Conservation (phyloP, 75 land plant genomes). For the Pinus taeda region DNA sequence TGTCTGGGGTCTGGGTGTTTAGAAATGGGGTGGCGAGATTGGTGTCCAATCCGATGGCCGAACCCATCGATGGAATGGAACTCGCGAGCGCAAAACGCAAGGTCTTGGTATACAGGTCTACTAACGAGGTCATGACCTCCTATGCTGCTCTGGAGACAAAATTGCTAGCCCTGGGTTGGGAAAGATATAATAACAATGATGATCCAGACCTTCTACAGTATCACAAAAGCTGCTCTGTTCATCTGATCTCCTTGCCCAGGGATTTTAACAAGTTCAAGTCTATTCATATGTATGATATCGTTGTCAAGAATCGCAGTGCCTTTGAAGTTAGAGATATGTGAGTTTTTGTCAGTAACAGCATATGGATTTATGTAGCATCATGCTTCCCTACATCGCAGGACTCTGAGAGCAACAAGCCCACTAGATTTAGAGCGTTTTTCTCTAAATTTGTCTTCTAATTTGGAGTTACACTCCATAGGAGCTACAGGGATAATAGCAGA, state of each 20-base stretch:
- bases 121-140: slow-evolving; percentile 45
- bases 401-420: too few relatives aligned
- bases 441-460: too few relatives aligned
- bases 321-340: slow-evolving; percentile 68
- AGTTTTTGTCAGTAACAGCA: too few relatives aligned
- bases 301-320: slow-evolving; percentile 58
- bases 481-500: too few relatives aligned
- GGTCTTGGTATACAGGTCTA: slow-evolving; percentile 57
- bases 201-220: slow-evolving; percentile 60
- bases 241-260: slow-evolving; percentile 75
- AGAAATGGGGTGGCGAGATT: slow-evolving; percentile 51
- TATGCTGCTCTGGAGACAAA: slow-evolving; percentile 45
- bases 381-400: too few relatives aligned
- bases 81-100: slow-evolving; percentile 20
- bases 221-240: slow-evolving; percentile 49
- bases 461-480: too few relatives aligned
- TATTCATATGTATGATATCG: slow-evolving; percentile 79
- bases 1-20: slow-evolving; percentile 81
- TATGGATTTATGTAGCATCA: too few relatives aligned
- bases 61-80: slow-evolving; percentile 17
- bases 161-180: slow-evolving; percentile 59
- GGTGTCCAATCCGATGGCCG: slow-evolving; percentile 27
- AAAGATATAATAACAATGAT: slow-evolving; percentile 33
- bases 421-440: too few relatives aligned
- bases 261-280: slow-evolving; percentile 62